Percentiles rank a stretch among this genome's conserved stretches.
Conservation (phyloP, 2,329 filamentous ascomycete species). For the Hymenoscyphus linearis region DNA sequence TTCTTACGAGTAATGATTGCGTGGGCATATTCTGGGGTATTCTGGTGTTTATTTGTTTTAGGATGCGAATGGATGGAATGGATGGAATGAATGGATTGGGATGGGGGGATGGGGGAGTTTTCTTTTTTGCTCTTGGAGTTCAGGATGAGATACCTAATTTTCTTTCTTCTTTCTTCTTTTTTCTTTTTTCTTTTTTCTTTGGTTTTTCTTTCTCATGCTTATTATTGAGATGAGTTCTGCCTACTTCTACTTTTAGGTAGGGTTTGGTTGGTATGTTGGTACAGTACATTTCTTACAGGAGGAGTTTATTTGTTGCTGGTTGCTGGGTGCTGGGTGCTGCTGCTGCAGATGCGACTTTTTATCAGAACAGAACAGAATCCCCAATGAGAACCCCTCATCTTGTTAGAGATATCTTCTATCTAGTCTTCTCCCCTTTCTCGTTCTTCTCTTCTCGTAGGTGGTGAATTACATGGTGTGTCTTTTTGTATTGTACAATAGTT, state of each 20-base stretch:
- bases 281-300: not conserved
- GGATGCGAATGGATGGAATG: not conserved
- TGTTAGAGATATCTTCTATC: not conserved
- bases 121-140: not conserved
- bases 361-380: too few species aligned
- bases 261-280: not conserved
- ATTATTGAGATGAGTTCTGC: not conserved
- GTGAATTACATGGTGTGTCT: not conserved
- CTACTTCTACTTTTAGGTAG: not conserved
- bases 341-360: not conserved
- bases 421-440: not conserved
- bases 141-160: not conserved
- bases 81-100: too few species aligned
- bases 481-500: not conserved
- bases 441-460: too few species aligned
- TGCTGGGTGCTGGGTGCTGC: too few species aligned
- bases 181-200: not conserved
- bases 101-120: too few species aligned
- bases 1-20: not conserved
- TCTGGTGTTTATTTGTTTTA: not conserved
- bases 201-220: not conserved
- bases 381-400: not conserved
- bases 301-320: not conserved
- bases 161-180: not conserved
- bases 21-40: not conserved